Percentiles rank a stretch among this genome's conserved stretches.
Conservation (phyloP, 306 rosid genomes). For the Casuarina cunninghamiana region DNA sequence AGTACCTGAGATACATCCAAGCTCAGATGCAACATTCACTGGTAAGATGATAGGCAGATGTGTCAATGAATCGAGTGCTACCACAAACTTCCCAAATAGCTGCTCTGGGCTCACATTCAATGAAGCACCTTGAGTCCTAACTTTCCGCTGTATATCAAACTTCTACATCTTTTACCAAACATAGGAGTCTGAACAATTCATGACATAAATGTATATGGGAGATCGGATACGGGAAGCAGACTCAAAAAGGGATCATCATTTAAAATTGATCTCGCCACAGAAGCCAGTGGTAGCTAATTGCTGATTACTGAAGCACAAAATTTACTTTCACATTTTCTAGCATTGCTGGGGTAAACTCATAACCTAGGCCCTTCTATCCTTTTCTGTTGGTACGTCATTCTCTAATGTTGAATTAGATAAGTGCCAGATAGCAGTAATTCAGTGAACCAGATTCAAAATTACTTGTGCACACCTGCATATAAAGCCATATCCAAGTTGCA, state of each 20-base stretch:
- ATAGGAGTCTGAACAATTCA: slow-evolving; percentile 21
- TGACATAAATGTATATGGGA: slow-evolving; percentile 30
- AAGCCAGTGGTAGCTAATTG: slow-evolving; percentile 25
- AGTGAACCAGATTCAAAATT: slow-evolving; percentile 32
- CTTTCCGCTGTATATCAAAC: slow-evolving; percentile 30
- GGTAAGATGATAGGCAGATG: slow-evolving; percentile 32
- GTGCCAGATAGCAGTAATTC: slow-evolving; percentile 39
- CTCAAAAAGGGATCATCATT: slow-evolving; percentile 43
- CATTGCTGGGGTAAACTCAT: slow-evolving; percentile 23
- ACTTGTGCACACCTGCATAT: slow-evolving; percentile 29
- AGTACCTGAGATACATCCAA: slow-evolving; percentile 51
- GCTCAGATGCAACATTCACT: slow-evolving; percentile 37
- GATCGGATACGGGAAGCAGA: slow-evolving; percentile 33
- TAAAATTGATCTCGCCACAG: slow-evolving; percentile 36
- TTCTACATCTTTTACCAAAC: slow-evolving; percentile 28
- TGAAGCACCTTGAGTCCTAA: slow-evolving; percentile 20
- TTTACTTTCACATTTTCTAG: slow-evolving; percentile 17
- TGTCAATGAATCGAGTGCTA: slow-evolving; percentile 31
- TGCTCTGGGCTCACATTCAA: slow-evolving; percentile 29
- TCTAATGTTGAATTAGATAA: slow-evolving; percentile 11
- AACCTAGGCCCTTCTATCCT: slow-evolving; percentile 20
- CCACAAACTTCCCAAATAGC: slow-evolving; percentile 25
- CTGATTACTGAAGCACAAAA: slow-evolving; percentile 15
- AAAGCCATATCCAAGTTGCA: slow-evolving; percentile 26
- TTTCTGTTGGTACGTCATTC: slow-evolving; percentile 2